Evolutionary conservation across 75 land plant genomes (phyloP), one percentile per base, ranked within the genome.

Genomic region (Gnetum montanum): DNA sequence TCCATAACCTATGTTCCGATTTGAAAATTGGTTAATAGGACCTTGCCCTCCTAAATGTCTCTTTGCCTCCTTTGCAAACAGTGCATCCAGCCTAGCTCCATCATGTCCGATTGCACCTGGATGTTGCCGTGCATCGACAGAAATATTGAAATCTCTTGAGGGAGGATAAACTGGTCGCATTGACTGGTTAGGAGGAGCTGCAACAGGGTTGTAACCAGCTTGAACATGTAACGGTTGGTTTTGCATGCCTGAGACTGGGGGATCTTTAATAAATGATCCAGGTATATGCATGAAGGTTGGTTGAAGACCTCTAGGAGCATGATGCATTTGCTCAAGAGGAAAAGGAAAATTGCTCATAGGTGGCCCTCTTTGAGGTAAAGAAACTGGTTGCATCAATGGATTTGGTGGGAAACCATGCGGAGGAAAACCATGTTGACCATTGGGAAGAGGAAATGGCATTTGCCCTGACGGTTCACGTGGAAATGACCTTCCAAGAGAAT

Each of bases 51-150:
- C 33, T 53, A 25, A 7, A 12, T 53, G 55, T 22, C 55, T 53
- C 55, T 53, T 53, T 31, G 34, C 19, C 11, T 53, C 55, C 34
- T 53, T 53, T 33, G 55, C 36, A 53, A 53, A 53, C 55, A 53
- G 34, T 13, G 23, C 22, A 23, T 53, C 55, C 37, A 53, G 6
- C 20, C 10, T 15, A 20, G 37, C 10, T 34, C 24, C 55, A 7
- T 53, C 55, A 20, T 53, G 31, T 16, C 55, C 55, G 36, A 53
- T 53, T 31, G 12, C 55, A 53, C 35, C 55, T 20, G 34, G 23
- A 33, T 52, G 36, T 15, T 31, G 36, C 18, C 54, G 22, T 31
- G 23, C 54, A 31, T 51, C 54, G 8, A 19, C 23, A 13, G 43
- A n/a, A n/a, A n/a, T n/a, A n/a, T n/a, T n/a, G n/a, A n/a, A n/a